These are phyloP conservation scores for Dactylellina leptospora DNA, from an alignment of 2,329 filamentous ascomycete genomes.

Conservation along the genomic window DNA sequence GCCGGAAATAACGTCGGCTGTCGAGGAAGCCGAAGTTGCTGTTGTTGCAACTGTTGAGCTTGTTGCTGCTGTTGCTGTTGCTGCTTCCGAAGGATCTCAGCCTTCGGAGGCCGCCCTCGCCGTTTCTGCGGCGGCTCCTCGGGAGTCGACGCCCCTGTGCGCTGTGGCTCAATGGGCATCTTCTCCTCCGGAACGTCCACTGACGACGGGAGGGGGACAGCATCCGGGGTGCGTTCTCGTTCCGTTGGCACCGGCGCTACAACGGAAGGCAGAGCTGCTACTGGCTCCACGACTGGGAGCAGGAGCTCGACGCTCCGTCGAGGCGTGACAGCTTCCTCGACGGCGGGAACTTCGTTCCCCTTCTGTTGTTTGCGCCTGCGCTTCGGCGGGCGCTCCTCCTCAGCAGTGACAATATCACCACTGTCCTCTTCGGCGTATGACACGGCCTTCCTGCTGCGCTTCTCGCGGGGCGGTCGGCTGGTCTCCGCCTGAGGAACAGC, in stretches of 20 bases:
- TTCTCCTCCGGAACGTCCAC: slow-evolving; percentile 8
- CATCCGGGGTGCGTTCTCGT: neutral
- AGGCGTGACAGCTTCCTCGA: slow-evolving; percentile 7
- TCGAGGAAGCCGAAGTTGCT: neutral
- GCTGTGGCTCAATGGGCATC: neutral
- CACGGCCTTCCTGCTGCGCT: slow-evolving; percentile 19
- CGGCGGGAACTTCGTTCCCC: slow-evolving; percentile 1
- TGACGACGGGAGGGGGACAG: neutral
- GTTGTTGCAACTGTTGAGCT: slow-evolving; percentile 1
- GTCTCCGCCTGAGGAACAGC: neutral
- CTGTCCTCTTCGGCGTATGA: slow-evolving; percentile 12
- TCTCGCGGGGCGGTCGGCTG: slow-evolving; percentile 22
- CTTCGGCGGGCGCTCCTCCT: slow-evolving; percentile 42
- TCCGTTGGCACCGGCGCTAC: neutral
- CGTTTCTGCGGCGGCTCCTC: slow-evolving; percentile 43
- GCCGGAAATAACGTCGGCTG: neutral
- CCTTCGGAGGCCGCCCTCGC: slow-evolving; percentile 45
- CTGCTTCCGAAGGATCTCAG: slow-evolving; percentile 22
- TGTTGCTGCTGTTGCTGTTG: slow-evolving; percentile 1
- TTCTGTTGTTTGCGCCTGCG: slow-evolving; percentile 33
- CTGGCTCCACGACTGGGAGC: slow-evolving; percentile 7
- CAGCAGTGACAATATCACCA: neutral
- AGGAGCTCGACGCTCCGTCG: slow-evolving; percentile 5
- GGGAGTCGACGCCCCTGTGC: slow-evolving; percentile 8
- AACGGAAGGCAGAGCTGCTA: neutral